Evolutionary conservation across 108 stramenopile species (phyloP).

Genomic region (Conticribra guillardii): DNA sequence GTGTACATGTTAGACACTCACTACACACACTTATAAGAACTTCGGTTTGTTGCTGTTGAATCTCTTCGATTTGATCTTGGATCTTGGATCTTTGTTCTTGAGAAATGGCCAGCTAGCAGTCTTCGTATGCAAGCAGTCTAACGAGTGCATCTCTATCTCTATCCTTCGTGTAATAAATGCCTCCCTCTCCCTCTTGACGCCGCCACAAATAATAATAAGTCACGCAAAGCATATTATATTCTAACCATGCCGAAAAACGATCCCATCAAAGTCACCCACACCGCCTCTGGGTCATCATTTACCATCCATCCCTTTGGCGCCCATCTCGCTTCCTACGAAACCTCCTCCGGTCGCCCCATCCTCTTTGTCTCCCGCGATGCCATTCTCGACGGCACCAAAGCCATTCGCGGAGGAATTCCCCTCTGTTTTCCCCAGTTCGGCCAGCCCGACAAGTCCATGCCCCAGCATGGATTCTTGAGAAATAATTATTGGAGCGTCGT

Average conservation of each 20-base stretch:
- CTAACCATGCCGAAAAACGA: conserved; percentile 18
- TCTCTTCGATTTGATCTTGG: too few species aligned
- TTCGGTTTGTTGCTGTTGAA: too few species aligned
- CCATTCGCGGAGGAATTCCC: conserved; percentile 84
- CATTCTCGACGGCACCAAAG: conserved; percentile 75
- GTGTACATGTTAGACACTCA: too few species aligned
- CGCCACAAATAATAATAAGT: too few species aligned
- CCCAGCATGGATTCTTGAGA: conserved; percentile 85
- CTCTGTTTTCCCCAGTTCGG: conserved; percentile 88
- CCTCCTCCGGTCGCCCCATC: conserved; percentile 46
- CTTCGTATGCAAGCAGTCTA: too few species aligned
- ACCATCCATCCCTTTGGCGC: conserved; percentile 75
- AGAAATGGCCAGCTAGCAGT: too few species aligned
- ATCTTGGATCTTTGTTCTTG: too few species aligned
- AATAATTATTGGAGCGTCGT: conserved; percentile 68
- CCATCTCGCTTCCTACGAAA: conserved; percentile 62
- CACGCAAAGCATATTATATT: too few species aligned
- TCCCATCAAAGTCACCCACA: conserved; percentile 41
- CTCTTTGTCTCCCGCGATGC: conserved; percentile 79
- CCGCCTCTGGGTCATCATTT: conserved; percentile 52
- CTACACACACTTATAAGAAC: too few species aligned
- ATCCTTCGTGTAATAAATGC: too few species aligned
- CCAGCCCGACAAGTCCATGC: conserved; percentile 70
- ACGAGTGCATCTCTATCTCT: too few species aligned
- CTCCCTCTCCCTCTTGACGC: too few species aligned